These are phyloP conservation scores for Favolaschia claudopus DNA, from an alignment of 768 basidiomycete genomes.

Conservation along the genomic window DNA sequence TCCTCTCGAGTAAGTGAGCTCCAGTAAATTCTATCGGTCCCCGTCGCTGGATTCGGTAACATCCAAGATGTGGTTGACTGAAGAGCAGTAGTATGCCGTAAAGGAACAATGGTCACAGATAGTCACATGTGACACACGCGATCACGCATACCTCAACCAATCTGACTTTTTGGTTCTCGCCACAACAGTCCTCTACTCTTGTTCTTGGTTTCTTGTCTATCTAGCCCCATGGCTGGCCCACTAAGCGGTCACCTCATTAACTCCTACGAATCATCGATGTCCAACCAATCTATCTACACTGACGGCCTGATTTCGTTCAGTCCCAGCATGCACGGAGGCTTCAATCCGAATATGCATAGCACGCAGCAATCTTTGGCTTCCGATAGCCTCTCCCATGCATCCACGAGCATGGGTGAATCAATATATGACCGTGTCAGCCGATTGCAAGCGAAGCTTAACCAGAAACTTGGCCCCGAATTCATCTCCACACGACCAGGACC, in stretches of 20 bases:
- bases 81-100: no score
- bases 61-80: no score
- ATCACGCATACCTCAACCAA: no score
- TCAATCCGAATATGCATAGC: slow-evolving; percentile 27
- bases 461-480: slow-evolving; percentile 93
- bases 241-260: slow-evolving; percentile 67
- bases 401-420: slow-evolving; percentile 61
- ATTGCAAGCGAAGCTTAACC: slow-evolving; percentile 83
- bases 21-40: no score
- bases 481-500: slow-evolving; percentile 90
- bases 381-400: slow-evolving; percentile 29
- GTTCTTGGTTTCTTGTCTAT: slow-evolving; percentile 20
- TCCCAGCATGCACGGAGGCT: slow-evolving; percentile 61
- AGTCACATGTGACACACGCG: no score
- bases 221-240: slow-evolving; percentile 58
- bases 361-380: slow-evolving; percentile 37
- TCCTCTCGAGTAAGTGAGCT: no score
- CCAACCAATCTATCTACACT: slow-evolving; percentile 43
- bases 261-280: slow-evolving; percentile 45
- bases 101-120: no score
- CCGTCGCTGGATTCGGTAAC: no score
- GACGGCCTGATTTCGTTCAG: slow-evolving; percentile 70
- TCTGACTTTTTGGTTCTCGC: no score
- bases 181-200: slow-evolving; percentile 15
- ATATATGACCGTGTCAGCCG: slow-evolving; percentile 71